Conservation (phyloP, 495 filamentous ascomycete species). For the Parmelia sp. region DNA sequence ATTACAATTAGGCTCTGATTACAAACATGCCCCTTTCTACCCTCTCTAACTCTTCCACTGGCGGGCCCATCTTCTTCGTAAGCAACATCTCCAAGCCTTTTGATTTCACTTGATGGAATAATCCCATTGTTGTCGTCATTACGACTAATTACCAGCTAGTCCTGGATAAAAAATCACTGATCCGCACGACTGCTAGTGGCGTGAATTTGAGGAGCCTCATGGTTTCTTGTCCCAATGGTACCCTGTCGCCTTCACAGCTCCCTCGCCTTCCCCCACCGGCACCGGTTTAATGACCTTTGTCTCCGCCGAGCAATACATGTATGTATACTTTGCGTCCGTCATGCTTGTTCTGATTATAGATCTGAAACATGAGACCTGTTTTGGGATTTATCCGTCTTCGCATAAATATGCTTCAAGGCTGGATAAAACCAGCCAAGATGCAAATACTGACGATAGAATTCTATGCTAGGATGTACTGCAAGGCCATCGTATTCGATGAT, state of each 20-base stretch:
- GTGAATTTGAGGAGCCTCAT: conserved; percentile 28
- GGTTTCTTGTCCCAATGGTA: conserved; percentile 40
- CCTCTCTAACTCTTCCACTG: conserved; percentile 9
- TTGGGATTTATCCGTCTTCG: background rate
- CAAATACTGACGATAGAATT: background rate
- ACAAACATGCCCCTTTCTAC: conserved; percentile 2
- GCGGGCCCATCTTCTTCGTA: conserved; percentile 32
- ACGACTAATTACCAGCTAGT: too few species aligned
- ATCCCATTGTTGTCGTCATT: too few species aligned
- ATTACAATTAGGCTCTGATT: too few species aligned
- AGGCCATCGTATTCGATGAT: conserved; percentile 51
- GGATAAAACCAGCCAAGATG: background rate
- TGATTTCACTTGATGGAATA: background rate
- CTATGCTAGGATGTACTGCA: conserved; percentile 47
- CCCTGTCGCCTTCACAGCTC: conserved; percentile 29
- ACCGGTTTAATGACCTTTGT: conserved; percentile 24
- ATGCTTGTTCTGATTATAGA: background rate
- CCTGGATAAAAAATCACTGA: background rate
- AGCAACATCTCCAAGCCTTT: background rate
- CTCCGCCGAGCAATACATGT: conserved; percentile 45
- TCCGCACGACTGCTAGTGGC: conserved; percentile 16
- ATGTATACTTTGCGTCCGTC: background rate
- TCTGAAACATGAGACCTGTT: background rate
- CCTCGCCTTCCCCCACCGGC: background rate
- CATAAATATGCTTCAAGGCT: background rate